Percentiles rank a stretch among this genome's conserved stretches.
These are phyloP conservation scores for Arthroderma sp. DNA, from an alignment of 2,329 filamentous ascomycete species.

Conservation along the genomic window DNA sequence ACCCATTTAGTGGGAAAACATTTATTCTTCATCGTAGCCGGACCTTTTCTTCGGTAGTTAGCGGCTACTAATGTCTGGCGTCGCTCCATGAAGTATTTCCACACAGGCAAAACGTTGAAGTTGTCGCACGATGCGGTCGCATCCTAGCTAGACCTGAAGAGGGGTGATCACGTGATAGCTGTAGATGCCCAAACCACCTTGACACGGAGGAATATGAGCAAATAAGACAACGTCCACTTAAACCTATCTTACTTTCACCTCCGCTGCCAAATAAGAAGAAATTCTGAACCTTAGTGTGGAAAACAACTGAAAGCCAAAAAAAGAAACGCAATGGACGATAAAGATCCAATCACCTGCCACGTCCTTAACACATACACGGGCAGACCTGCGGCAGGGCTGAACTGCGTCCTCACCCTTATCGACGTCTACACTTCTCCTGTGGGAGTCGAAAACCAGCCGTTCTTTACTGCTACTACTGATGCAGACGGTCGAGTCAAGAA, in stretches of 20 bases:
- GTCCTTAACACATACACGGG: conserved; percentile 37
- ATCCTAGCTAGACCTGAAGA: too few species aligned
- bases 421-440: conserved; percentile 16
- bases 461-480: conserved; percentile 30
- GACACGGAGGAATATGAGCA: too few species aligned
- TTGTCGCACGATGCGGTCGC: too few species aligned
- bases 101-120: too few species aligned
- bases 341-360: conserved; percentile 37
- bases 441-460: conserved; percentile 12
- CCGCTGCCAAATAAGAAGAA: neutral
- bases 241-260: neutral
- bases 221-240: neutral
- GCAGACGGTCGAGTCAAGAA: conserved; percentile 34
- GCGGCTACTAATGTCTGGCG: too few species aligned
- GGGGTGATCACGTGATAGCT: too few species aligned
- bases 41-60: too few species aligned
- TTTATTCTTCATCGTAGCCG: too few species aligned
- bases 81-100: too few species aligned
- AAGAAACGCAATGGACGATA: conserved; percentile 10
- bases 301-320: neutral
- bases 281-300: neutral
- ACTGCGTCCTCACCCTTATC: conserved; percentile 43
- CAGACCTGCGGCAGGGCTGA: conserved; percentile 32
- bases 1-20: too few species aligned
- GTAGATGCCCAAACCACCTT: too few species aligned